These are phyloP conservation scores for Suillus discolor DNA, from an alignment of 768 basidiomycete species.

Conservation along the genomic window DNA sequence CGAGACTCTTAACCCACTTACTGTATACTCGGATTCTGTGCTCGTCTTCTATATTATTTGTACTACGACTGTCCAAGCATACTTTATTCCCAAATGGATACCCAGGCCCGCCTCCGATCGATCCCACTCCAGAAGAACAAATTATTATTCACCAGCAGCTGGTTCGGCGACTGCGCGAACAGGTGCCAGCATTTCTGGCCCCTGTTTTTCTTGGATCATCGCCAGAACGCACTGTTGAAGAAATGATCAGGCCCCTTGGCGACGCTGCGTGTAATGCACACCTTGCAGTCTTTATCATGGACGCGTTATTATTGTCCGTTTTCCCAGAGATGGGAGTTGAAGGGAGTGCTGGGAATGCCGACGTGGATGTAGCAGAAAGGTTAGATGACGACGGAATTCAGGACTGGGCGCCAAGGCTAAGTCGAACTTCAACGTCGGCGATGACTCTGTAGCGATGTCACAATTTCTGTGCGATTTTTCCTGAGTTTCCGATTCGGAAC, in stretches of 20 bases:
- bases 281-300: conserved; percentile 71
- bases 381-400: conserved; percentile 2
- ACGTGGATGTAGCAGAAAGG: not conserved
- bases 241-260: conserved; percentile 61
- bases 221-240: conserved; percentile 48
- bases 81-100: conserved; percentile 90
- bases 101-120: conserved; percentile 70
- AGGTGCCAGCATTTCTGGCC: conserved; percentile 40
- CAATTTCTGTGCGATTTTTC: not conserved
- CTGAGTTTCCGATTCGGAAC: not conserved
- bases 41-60: conserved; percentile 51
- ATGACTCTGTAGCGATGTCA: not conserved
- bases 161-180: conserved; percentile 39
- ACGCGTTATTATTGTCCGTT: conserved; percentile 65
- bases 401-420: conserved; percentile 2
- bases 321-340: conserved; percentile 75
- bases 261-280: conserved; percentile 77
- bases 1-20: conserved; percentile 70
- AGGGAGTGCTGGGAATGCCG: not conserved
- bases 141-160: conserved; percentile 49
- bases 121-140: conserved; percentile 81
- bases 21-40: conserved; percentile 58
- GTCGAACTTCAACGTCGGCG: not conserved
- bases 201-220: conserved; percentile 59
- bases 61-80: conserved; percentile 59